phyloP scores from a whole-genome alignment of 345 rosid species.

The Euphorbia pulcherrima region DNA sequence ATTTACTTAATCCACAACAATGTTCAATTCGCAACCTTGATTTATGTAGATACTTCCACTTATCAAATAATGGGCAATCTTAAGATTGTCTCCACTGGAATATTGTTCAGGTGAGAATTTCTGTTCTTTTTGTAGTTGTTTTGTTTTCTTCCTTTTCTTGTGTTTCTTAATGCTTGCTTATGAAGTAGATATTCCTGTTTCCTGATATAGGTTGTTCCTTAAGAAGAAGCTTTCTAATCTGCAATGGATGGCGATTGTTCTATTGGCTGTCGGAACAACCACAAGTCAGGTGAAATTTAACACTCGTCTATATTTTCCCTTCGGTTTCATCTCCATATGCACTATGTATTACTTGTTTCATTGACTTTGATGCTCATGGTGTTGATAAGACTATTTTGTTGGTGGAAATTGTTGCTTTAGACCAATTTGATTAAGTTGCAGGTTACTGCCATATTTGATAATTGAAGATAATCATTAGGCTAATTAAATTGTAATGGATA shows the following conservation, averaged over 20 bases:
- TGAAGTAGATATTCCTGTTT: not conserved
- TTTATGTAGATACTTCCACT: slow-evolving; percentile 84
- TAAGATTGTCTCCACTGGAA: slow-evolving; percentile 90
- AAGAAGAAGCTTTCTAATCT: slow-evolving; percentile 63
- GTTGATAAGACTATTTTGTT: not conserved
- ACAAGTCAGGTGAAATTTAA: slow-evolving; percentile 62
- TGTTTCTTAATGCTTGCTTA: not conserved
- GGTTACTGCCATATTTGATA: not conserved
- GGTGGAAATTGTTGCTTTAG: not conserved
- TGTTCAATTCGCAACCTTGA: slow-evolving; percentile 90
- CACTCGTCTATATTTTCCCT: not conserved
- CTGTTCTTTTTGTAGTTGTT: not conserved
- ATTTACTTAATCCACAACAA: slow-evolving; percentile 87
- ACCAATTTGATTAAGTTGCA: not conserved
- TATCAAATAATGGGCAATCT: slow-evolving; percentile 98
- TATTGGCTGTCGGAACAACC: slow-evolving; percentile 86
- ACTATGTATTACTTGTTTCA: not conserved
- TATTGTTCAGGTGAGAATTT: slow-evolving; percentile 64
- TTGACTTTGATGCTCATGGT: not conserved
- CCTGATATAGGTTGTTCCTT: slow-evolving; percentile 49
- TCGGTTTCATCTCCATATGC: not conserved
- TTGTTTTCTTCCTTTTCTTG: not conserved
- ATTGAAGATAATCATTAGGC: not conserved
- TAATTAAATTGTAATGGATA: not conserved
- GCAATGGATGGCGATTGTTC: slow-evolving; percentile 84